A percentile compares a stretch with the other conserved stretches of the same genome.
These are phyloP conservation scores for Dendrothele bispora DNA, from an alignment of 768 basidiomycete species.

Conservation along the genomic window DNA sequence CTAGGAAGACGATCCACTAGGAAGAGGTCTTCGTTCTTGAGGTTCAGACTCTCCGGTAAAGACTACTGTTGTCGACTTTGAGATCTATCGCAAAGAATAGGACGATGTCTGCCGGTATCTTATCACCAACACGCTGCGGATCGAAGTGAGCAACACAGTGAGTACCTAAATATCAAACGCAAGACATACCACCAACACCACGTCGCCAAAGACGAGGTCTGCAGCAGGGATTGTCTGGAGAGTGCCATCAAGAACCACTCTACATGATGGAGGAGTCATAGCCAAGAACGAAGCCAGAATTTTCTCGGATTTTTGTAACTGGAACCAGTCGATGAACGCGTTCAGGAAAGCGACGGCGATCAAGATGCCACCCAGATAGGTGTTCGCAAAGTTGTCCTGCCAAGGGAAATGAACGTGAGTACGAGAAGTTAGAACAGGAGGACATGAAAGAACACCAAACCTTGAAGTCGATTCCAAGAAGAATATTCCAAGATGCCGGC, in stretches of 20 bases:
- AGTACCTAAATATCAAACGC: not conserved
- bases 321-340: conserved; percentile 69
- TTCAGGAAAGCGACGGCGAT: conserved; percentile 69
- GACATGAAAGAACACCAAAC: conserved; percentile 25
- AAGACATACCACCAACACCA: conserved; percentile 55
- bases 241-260: conserved; percentile 57
- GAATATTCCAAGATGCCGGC: conserved; percentile 68
- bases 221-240: conserved; percentile 58
- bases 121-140: conserved; percentile 61
- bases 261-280: conserved; percentile 71
- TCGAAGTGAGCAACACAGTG: conserved; percentile 1
- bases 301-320: conserved; percentile 73
- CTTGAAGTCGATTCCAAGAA: conserved; percentile 63
- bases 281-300: conserved; percentile 73
- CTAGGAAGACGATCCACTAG: too few relatives aligned
- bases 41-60: conserved; percentile 73
- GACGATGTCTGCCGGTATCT: conserved; percentile 68
- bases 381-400: conserved; percentile 61
- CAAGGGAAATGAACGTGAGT: conserved; percentile 13
- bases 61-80: conserved; percentile 71
- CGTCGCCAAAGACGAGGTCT: conserved; percentile 64
- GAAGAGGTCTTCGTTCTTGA: conserved; percentile 53
- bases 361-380: conserved; percentile 69
- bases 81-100: conserved; percentile 60
- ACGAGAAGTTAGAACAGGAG: not conserved